Evolutionary conservation across 2,329 filamentous ascomycete genomes (phyloP).

Genomic region (Curvularia lunata): DNA sequence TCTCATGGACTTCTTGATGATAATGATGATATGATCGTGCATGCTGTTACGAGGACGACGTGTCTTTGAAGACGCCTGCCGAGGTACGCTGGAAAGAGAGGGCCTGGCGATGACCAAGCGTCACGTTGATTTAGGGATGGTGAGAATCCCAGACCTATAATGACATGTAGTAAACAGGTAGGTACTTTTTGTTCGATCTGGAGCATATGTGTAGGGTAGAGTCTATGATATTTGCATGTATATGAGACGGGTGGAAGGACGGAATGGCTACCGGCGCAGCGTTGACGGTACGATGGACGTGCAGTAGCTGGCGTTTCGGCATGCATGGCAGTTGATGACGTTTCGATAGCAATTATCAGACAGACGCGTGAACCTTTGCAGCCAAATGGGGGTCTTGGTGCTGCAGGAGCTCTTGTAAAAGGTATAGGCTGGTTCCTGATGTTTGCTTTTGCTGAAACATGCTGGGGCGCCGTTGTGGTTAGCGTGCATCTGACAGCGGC

Average conservation of each 20-base stretch:
- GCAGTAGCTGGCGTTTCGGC: slow-evolving; percentile 2
- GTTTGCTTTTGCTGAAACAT: slow-evolving; percentile 10
- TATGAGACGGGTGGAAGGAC: background rate
- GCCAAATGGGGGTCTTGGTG: slow-evolving; percentile 30
- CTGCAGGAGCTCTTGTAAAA: slow-evolving; percentile 26
- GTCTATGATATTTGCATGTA: background rate
- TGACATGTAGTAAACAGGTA: background rate
- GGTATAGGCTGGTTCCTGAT: slow-evolving; percentile 16
- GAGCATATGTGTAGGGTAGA: background rate
- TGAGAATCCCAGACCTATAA: background rate
- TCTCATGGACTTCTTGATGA: background rate
- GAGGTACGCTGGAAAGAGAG: background rate
- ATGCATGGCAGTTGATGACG: slow-evolving; percentile 16
- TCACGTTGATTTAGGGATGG: background rate
- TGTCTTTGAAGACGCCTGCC: background rate
- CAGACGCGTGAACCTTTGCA: slow-evolving; percentile 23
- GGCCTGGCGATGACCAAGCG: background rate
- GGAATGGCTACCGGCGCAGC: background rate
- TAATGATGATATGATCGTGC: background rate
- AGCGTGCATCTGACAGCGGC: slow-evolving; percentile 6
- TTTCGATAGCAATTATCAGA: slow-evolving; percentile 25
- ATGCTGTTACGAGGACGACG: background rate
- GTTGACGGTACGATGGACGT: background rate
- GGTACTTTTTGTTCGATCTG: background rate
- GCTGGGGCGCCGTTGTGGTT: slow-evolving; percentile 7